Evolutionary conservation across 768 basidiomycete genomes (phyloP), one percentile per base, ranked within the genome.

Genomic region (Vararia minispora): DNA sequence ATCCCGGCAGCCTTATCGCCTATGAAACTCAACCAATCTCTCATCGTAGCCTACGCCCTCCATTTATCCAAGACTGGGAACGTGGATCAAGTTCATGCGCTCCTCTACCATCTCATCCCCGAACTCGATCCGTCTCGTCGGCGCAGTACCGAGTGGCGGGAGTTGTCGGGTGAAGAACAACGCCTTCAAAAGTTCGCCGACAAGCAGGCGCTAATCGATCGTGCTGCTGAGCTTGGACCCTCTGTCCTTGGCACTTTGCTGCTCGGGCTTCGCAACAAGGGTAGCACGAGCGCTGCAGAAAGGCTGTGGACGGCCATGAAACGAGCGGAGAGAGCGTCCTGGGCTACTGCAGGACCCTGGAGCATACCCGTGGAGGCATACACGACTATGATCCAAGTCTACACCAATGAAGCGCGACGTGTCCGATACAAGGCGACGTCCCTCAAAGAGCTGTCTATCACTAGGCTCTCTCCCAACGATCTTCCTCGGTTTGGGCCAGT

Each of bases 321-420:
- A 47, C 58, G 66, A 41, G 79, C 78, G 0, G 77, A 84, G 50
- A 56, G 52, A 24, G 57, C 56, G 20, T 84, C 80, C 44, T 74
- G 71, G 66, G 37, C 49, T 1, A 50, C 53, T 6, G 43, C 38
- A 9, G 31, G 44, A 16, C 74, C 79, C 0, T 90, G 85, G 85
- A 63, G 64, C 37, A 57, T 88, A 14, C 72, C 76, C 6, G 58
- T 76, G 2, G 64, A 76, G 7, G 74, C 79, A 1, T 88, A 84
- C 52, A 87, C 81, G 2, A 58, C 71, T 34, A 83, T 87, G 75
- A 53, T 89, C 40, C 65, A 74, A 33, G 60, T 71, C 23, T 85
- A 81, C 44, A 67, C 60, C 1, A 48, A 52, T 3, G 68, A 72
- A 51, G 66, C 64, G n/a, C 54, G 51, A 30, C 54, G 53, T 45